phyloP scores from a whole-genome alignment of 1,139 yeast species.

The Pichia sp. region DNA sequence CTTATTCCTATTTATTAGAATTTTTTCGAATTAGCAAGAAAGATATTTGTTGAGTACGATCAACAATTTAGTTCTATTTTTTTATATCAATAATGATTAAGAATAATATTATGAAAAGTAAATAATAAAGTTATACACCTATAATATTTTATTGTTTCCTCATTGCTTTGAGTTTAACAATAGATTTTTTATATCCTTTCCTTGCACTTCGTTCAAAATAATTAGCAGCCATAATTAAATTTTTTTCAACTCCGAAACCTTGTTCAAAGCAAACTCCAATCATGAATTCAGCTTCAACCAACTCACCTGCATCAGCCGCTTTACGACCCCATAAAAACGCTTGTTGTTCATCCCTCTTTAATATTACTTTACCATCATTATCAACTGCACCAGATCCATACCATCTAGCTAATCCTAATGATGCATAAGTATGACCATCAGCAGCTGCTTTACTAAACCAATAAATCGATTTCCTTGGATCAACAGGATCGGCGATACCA shows the following conservation, averaged over 20 bases:
- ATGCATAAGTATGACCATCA: constrained; percentile 77
- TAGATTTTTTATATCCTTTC: constrained; percentile 52
- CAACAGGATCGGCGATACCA: constrained; percentile 50
- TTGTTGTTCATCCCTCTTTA: constrained; percentile 64
- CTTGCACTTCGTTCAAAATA: constrained; percentile 59
- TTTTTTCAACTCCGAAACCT: constrained; percentile 61
- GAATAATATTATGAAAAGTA: too few species aligned
- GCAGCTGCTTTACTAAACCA: constrained; percentile 86
- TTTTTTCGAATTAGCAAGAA: too few species aligned
- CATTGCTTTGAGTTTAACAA: constrained; percentile 30
- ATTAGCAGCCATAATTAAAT: constrained; percentile 41
- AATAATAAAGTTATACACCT: too few species aligned
- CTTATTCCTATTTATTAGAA: too few species aligned
- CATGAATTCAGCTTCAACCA: constrained; percentile 77
- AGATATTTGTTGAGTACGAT: too few species aligned
- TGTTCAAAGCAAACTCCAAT: constrained; percentile 76
- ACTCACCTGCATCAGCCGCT: constrained; percentile 67
- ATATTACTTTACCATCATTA: constrained; percentile 42
- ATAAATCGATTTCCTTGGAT: constrained; percentile 72
- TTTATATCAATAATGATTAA: too few species aligned
- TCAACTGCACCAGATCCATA: constrained; percentile 64
- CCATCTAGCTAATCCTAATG: constrained; percentile 90
- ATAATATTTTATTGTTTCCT: background rate
- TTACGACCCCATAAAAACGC: constrained; percentile 88
- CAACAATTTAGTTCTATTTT: too few species aligned